phyloP scores from a whole-genome alignment of 805 yeast genomes.

The Saccharomycopsis sp. region DNA sequence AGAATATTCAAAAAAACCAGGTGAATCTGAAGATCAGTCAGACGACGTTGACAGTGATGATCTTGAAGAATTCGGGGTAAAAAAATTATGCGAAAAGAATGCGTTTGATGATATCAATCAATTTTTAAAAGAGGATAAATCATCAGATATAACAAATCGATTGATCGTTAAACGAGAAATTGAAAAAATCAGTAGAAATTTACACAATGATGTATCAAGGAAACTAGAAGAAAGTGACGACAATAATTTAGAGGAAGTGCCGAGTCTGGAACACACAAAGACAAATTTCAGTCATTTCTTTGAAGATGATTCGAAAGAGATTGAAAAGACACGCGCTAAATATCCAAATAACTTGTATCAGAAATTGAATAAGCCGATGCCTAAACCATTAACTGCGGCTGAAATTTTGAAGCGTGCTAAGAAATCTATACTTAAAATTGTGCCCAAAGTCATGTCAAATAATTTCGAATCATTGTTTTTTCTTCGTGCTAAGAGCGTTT shows the following conservation, averaged over 20 bases:
- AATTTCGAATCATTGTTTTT: constrained; percentile 1
- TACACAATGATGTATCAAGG: background rate
- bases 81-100: background rate
- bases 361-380: constrained; percentile 7
- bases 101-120: constrained; percentile 10
- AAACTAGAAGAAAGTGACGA: constrained; percentile 6
- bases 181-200: background rate
- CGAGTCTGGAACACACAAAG: background rate
- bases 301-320: constrained; percentile 12
- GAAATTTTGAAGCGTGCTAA: background rate
- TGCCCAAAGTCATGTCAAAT: constrained; percentile 3
- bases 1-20: too few species aligned
- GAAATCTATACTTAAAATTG: background rate
- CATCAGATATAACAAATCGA: background rate
- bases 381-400: background rate
- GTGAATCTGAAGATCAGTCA: background rate
- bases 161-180: background rate
- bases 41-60: constrained; percentile 6
- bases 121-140: constrained; percentile 4
- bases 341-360: constrained; percentile 9
- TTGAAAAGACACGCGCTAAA: constrained; percentile 4
- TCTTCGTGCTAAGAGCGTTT: constrained; percentile 3
- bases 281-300: constrained; percentile 2
- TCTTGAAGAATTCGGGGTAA: constrained; percentile 2
- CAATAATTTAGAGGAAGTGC: constrained; percentile 2